Base-by-base conservation (phyloP, 2,329 filamentous ascomycete species). In the Ophiognomonia clavigignenti-juglandacearum region DNA sequence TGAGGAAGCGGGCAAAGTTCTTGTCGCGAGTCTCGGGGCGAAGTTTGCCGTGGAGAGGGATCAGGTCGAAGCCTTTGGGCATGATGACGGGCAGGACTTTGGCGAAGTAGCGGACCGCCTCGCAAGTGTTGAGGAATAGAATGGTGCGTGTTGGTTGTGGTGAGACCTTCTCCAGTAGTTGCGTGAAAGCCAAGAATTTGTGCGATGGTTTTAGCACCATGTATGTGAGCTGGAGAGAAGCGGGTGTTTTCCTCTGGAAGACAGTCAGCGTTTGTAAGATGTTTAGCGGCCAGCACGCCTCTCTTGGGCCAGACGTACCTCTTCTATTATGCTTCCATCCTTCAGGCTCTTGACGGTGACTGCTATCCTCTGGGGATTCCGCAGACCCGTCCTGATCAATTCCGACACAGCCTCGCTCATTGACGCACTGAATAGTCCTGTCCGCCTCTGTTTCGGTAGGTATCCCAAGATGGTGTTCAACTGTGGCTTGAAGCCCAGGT, bases 341-440 rank as follows among this genome's bases (percentile, higher is more conserved):
- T 80, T 71, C 66, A 82, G 61, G 24, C 80, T 82, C 66, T 91
- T 93, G 44, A 98, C 93, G 58, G 92, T 93, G 43, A 97, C 93
- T 10, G 88, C 85, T 52, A 98, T 89, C 61, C 95, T 95, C 58
- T 96, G 91, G 0, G 93, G 93, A 65, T 98, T 97, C 31, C 93
- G 79, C 54, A 97, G 71, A 18, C 93, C 93, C 7, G 96, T 89
- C 29, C 91, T 80, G 43, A 98, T 90, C 45, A 98, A 86, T 62
- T 96, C 88, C 53, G 91, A 85, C 1, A 98, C 88, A 2, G 93
- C 93, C 61, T 97, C 93, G 57, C 86, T 93, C n/a, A 98, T 87
- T 59, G 87, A 95, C 11, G 93, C 93, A 60, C 89, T 96, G 68
- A 97, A 98, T 0, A 98, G 71, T 0, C 93, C 93, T 0, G 93